Evolutionary conservation across 1,139 yeast species (phyloP), one percentile per base, ranked within the genome.

Genomic region (Suhomyces choctaworum): DNA sequence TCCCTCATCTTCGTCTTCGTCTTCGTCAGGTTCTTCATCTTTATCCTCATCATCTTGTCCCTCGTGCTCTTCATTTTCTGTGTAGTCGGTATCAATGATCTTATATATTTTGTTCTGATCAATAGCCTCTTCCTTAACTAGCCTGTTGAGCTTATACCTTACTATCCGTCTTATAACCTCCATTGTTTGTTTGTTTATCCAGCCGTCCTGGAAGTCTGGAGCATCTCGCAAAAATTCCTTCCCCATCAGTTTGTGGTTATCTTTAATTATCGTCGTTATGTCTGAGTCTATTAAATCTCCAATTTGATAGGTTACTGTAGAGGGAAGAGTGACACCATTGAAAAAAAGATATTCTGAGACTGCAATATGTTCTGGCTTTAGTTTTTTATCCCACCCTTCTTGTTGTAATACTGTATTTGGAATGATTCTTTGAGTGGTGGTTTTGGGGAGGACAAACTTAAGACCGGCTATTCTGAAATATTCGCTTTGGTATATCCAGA

Each of bases 401-500:
- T 9, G 16, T 14, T 13, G 20, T 17, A 29, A 10, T 12, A 52
- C 37, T 4, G 59, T 52, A 27, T 44, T 45, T 3, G 60, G 59
- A 8, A 45, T 34, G 3, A 53, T 32, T 14, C 51, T 39, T 22
- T 32, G 36, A 8, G 34, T 37, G 4, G 36, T 29, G 21, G 37
- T 22, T n/a, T 35, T 28, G 10, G 41, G 36, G 12, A 33, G 27
- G 2, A 37, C 36, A 34, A 58, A 48, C 27, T 52, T 58, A 21
- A 62, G 48, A 3, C 69, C 69, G 0, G 62, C 58, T 4, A 82
- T 72, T 35, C 92, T 73, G 60, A 89, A 92, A 40, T 85, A 82
- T 56, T 92, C 97, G 22, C 88, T 82, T 61, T 92, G 99, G 54
- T 80, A 88, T 22, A 60, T 60, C 50, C 88, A 82, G 53, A 64